A percentile compares a stretch with the other conserved stretches of the same genome.
Conservation (phyloP, 306 rosid genomes). For the Sindora glabra region DNA sequence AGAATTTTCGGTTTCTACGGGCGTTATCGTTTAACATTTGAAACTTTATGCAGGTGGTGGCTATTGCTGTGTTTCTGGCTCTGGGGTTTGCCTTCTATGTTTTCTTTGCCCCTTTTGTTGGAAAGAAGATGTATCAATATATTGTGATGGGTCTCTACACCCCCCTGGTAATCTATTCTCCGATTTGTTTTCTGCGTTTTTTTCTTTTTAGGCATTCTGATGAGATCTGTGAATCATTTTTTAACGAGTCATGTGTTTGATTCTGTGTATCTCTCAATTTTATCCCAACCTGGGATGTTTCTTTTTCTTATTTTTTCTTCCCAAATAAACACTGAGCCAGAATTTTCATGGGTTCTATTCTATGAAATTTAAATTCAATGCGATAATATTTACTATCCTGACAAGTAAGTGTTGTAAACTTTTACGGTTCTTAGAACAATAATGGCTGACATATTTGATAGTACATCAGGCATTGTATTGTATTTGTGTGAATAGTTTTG, state of each 20-base stretch:
- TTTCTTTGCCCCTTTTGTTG: slow-evolving; percentile 95
- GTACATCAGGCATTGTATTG: neutral
- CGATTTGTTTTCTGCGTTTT: neutral
- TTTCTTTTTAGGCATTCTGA: slow-evolving; percentile 5
- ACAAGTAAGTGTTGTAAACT: neutral
- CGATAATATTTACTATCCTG: neutral
- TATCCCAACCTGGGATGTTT: slow-evolving; percentile 12
- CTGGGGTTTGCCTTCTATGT: slow-evolving; percentile 96
- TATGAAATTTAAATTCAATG: neutral
- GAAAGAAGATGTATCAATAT: slow-evolving; percentile 75
- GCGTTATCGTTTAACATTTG: neutral
- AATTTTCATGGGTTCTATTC: neutral
- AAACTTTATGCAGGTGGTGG: slow-evolving; percentile 62
- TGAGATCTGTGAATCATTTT: slow-evolving; percentile 59
- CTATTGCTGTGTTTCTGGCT: slow-evolving; percentile 92
- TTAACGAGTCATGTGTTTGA: slow-evolving; percentile 23
- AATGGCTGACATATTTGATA: neutral
- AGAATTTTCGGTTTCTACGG: neutral
- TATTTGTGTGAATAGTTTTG: neutral
- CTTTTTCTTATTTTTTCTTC: slow-evolving; percentile 1
- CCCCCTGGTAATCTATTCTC: slow-evolving; percentile 61
- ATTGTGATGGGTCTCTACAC: slow-evolving; percentile 82
- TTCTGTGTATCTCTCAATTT: neutral
- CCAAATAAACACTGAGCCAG: neutral
- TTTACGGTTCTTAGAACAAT: neutral